Evolutionary conservation across 495 filamentous ascomycete genomes (phyloP).

Genomic region (Aspergillus funiculosus): DNA sequence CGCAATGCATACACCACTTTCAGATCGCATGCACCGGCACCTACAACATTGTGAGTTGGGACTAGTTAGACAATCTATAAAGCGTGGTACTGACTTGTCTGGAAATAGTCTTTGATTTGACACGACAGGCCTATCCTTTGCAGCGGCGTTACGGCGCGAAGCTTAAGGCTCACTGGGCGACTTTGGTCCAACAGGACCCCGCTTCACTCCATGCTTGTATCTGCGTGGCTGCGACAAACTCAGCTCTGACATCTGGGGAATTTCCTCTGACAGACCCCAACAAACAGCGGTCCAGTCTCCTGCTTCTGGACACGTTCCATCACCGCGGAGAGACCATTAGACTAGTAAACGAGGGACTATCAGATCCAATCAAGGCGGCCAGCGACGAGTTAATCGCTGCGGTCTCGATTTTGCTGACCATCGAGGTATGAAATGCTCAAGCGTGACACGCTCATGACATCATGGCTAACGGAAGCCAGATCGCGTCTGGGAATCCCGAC

Average conservation of each 20-base stretch:
- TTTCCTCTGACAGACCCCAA: slow-evolving; percentile 36
- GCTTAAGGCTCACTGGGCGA: slow-evolving; percentile 38
- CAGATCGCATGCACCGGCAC: slow-evolving; percentile 41
- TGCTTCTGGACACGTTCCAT: slow-evolving; percentile 41
- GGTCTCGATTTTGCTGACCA: slow-evolving; percentile 41
- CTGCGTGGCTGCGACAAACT: slow-evolving; percentile 40
- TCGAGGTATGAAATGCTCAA: slow-evolving; percentile 39
- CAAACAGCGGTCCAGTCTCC: slow-evolving; percentile 26
- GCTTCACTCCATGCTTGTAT: slow-evolving; percentile 40
- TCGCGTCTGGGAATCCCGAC: slow-evolving; percentile 41
- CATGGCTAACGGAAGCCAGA: too few relatives aligned
- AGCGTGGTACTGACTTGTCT: slow-evolving; percentile 2
- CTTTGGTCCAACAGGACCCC: slow-evolving; percentile 37
- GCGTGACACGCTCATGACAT: too few relatives aligned
- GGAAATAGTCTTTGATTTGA: slow-evolving; percentile 38
- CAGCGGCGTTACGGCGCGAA: slow-evolving; percentile 35
- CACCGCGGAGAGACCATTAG: slow-evolving; percentile 45
- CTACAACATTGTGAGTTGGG: slow-evolving; percentile 39
- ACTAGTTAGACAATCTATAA: too few relatives aligned
- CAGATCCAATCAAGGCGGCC: slow-evolving; percentile 37
- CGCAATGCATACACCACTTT: slow-evolving; percentile 36
- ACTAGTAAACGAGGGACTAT: slow-evolving; percentile 41
- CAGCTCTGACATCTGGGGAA: slow-evolving; percentile 35
- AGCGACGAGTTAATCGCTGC: slow-evolving; percentile 45
- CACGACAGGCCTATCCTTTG: slow-evolving; percentile 38